A percentile compares a stretch with the other conserved stretches of the same genome.
These are phyloP conservation scores for Lablab purpureus DNA, from an alignment of 306 rosid genomes.

Conservation along the genomic window DNA sequence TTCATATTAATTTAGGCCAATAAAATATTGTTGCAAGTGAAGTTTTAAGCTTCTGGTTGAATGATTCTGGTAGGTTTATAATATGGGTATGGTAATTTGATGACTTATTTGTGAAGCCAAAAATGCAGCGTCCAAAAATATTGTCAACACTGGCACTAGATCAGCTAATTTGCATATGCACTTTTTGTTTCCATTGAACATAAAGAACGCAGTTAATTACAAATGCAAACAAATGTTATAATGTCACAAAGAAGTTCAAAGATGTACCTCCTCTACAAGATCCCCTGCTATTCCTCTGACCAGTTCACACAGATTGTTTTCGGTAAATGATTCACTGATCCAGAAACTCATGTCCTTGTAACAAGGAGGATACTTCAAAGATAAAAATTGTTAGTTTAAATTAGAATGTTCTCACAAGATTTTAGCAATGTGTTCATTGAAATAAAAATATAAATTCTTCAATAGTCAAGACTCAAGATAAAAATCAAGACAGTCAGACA, in stretches of 20 bases:
- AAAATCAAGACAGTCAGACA: conserved; percentile 24
- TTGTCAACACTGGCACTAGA: neutral
- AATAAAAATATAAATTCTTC: conserved; percentile 14
- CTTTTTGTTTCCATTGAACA: conserved; percentile 18
- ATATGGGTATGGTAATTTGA: too few species aligned
- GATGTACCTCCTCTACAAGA: conserved; percentile 94
- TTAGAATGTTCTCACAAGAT: conserved; percentile 20
- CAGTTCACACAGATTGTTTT: conserved; percentile 95
- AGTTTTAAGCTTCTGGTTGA: too few species aligned
- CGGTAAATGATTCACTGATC: conserved; percentile 88
- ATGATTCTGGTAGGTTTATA: too few species aligned
- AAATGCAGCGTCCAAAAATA: neutral
- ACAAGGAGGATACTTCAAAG: conserved; percentile 91
- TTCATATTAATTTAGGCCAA: too few species aligned
- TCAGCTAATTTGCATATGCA: neutral
- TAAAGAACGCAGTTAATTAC: conserved; percentile 9
- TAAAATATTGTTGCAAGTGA: too few species aligned
- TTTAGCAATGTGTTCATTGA: conserved; percentile 1
- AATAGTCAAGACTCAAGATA: neutral
- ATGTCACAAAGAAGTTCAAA: conserved; percentile 10
- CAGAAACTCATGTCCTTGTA: conserved; percentile 96
- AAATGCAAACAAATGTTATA: conserved; percentile 9
- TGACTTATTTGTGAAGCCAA: too few species aligned
- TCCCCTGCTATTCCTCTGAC: conserved; percentile 96
- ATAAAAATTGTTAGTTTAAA: conserved; percentile 40